Percentiles rank a stretch among this genome's conserved stretches.
These are phyloP conservation scores for Amanita subjunquillea DNA, from an alignment of 768 basidiomycete species.

Conservation along the genomic window DNA sequence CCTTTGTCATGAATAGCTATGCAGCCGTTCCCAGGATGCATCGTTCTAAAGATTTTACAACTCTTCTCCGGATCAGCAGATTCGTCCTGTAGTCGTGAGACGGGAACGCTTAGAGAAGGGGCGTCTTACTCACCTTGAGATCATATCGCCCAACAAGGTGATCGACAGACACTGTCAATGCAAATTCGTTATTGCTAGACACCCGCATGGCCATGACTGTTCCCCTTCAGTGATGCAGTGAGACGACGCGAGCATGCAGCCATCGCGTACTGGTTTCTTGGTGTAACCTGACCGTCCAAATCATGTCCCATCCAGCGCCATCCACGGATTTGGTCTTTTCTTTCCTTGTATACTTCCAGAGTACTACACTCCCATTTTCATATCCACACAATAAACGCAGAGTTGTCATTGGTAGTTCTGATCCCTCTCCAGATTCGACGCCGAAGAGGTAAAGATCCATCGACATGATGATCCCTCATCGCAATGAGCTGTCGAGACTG, in stretches of 20 bases:
- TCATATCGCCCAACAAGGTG: slow-evolving; percentile 63
- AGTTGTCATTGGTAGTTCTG: slow-evolving; percentile 14
- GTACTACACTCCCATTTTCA: slow-evolving; percentile 79
- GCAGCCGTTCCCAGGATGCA: slow-evolving; percentile 69
- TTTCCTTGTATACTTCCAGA: slow-evolving; percentile 40
- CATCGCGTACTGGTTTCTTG: slow-evolving; percentile 56
- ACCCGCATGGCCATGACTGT: slow-evolving; percentile 84
- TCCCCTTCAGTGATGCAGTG: not conserved
- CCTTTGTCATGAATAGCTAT: slow-evolving; percentile 71
- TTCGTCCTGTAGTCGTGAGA: not conserved
- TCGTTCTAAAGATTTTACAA: slow-evolving; percentile 42
- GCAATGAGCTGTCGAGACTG: not conserved
- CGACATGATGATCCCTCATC: slow-evolving; percentile 81
- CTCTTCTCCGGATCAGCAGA: not conserved
- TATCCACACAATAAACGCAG: slow-evolving; percentile 67
- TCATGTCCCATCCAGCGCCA: slow-evolving; percentile 60
- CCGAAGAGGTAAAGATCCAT: slow-evolving; percentile 48
- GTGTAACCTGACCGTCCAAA: slow-evolving; percentile 63
- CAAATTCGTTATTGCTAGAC: slow-evolving; percentile 44
- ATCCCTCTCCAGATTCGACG: not conserved
- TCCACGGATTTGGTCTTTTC: slow-evolving; percentile 46
- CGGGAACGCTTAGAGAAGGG: not conserved
- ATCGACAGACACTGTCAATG: slow-evolving; percentile 80
- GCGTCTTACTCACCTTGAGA: slow-evolving; percentile 29
- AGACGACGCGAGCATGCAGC: not conserved